Conservation (phyloP, 345 rosid genomes). For the Eucalyptus brandiana region DNA sequence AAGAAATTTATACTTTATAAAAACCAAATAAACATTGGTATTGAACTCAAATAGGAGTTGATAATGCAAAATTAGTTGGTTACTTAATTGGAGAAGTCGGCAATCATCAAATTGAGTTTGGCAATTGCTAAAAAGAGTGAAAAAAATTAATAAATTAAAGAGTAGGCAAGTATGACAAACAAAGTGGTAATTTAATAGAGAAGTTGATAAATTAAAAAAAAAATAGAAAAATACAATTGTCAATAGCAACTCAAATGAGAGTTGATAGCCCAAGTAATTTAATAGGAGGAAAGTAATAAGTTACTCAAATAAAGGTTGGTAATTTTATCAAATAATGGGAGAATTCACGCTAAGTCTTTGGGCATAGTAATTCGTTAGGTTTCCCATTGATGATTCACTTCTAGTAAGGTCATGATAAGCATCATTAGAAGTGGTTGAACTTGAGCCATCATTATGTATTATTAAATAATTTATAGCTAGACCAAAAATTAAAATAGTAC, state of each 20-base stretch:
- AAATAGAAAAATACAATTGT: not conserved
- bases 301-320: not conserved
- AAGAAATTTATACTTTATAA: not conserved
- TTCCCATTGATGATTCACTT: too few species aligned
- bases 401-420: not conserved
- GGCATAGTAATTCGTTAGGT: too few species aligned
- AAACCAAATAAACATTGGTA: not conserved
- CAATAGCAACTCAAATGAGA: not conserved
- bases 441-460: not conserved
- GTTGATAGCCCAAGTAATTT: not conserved
- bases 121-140: not conserved
- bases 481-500: not conserved
- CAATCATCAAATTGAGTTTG: not conserved
- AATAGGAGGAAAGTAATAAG: not conserved
- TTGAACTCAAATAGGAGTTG: not conserved
- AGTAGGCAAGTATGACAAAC: not conserved
- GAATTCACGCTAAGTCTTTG: not conserved
- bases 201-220: not conserved
- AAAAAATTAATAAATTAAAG: not conserved
- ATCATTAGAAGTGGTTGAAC: not conserved
- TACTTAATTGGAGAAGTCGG: not conserved
- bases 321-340: not conserved
- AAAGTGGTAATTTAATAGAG: not conserved
- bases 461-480: not conserved
- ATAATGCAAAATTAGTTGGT: not conserved